phyloP scores from a whole-genome alignment of 768 basidiomycete species.

The Sistotremastrum suecicum region DNA sequence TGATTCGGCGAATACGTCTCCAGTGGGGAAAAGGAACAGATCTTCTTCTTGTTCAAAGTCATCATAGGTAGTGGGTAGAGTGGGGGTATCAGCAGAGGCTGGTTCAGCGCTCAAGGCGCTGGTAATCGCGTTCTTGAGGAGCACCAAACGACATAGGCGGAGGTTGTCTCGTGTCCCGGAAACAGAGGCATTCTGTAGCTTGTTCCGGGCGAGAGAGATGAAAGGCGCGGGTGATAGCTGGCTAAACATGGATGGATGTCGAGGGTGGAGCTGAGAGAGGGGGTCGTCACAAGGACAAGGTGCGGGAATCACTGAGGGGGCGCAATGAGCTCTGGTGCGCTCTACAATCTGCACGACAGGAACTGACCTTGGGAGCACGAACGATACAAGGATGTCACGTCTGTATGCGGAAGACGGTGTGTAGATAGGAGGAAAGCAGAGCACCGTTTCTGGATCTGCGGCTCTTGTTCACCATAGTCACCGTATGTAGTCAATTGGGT shows the following conservation, averaged over 20 bases:
- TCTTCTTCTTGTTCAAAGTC: conserved; percentile 41
- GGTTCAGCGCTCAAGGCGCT: conserved; percentile 32
- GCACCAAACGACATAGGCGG: conserved; percentile 77
- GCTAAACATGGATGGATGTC: conserved; percentile 9
- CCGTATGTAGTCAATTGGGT: too few relatives aligned
- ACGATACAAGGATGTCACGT: too few relatives aligned
- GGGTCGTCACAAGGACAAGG: background rate
- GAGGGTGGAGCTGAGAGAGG: conserved; percentile 7
- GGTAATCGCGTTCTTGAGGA: conserved; percentile 73
- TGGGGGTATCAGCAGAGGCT: conserved; percentile 12
- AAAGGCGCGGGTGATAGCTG: conserved; percentile 22
- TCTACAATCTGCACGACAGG: too few relatives aligned
- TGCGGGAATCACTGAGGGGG: conserved; percentile 12
- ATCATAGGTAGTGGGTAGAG: conserved; percentile 27
- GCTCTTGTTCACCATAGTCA: too few relatives aligned
- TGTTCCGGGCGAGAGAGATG: conserved; percentile 53
- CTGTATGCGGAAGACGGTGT: too few relatives aligned
- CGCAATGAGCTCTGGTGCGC: too few relatives aligned
- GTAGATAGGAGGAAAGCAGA: too few relatives aligned
- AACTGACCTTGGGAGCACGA: too few relatives aligned
- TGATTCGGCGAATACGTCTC: conserved; percentile 30
- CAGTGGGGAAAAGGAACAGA: conserved; percentile 74
- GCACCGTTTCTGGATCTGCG: too few relatives aligned
- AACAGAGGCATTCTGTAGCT: conserved; percentile 51
- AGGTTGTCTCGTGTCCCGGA: conserved; percentile 42